These are phyloP conservation scores for Piromyces finnis DNA, from an alignment of 192 early-diverging fungal species.

Conservation along the genomic window DNA sequence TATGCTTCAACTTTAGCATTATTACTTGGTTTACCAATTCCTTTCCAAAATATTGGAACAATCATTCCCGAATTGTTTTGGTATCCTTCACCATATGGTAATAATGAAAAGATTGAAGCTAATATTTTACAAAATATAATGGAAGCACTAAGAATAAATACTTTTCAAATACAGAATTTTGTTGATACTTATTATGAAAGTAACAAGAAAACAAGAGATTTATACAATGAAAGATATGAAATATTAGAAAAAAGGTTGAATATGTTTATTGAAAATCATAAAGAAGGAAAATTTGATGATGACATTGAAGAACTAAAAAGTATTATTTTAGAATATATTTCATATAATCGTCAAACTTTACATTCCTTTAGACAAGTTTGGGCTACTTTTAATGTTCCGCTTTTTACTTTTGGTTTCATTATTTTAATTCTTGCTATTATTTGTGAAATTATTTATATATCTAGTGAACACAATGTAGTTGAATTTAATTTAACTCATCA, in stretches of 20 bases:
- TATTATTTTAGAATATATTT: not conserved
- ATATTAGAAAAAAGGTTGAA: not conserved
- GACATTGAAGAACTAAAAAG: not conserved
- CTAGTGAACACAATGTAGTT: not conserved
- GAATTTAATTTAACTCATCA: not conserved
- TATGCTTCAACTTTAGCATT: slow-evolving; percentile 69
- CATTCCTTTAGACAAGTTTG: not conserved
- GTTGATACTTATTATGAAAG: not conserved
- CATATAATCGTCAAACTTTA: not conserved
- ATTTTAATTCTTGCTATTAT: not conserved
- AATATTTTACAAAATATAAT: not conserved
- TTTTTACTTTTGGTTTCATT: not conserved
- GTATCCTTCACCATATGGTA: not conserved
- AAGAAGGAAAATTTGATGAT: not conserved
- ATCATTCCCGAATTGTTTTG: slow-evolving; percentile 75
- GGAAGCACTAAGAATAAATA: not conserved
- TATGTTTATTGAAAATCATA: not conserved
- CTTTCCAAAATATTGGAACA: slow-evolving; percentile 80
- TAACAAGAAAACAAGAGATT: not conserved
- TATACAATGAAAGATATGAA: not conserved
- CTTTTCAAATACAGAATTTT: not conserved
- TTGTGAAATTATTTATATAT: not conserved
- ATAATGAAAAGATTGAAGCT: not conserved
- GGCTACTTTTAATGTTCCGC: not conserved
- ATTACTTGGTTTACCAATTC: slow-evolving; percentile 68